Evolutionary conservation across 1,284 basidiomycete genomes (phyloP), one percentile per base, ranked within the genome.

Genomic region (Heterobasidion irregulare): DNA sequence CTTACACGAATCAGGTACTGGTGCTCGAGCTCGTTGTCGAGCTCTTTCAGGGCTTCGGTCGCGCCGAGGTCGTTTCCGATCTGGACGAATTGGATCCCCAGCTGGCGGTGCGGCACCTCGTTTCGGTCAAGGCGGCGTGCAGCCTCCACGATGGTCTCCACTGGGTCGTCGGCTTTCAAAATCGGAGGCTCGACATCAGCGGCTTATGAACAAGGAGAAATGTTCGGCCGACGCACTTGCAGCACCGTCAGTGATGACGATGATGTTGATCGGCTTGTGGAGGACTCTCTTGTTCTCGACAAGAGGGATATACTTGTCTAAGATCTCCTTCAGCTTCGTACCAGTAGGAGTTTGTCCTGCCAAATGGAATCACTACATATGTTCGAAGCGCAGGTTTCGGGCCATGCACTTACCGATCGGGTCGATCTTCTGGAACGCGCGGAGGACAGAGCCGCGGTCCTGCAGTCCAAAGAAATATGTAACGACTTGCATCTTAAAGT

Each of bases 211-310:
- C 35, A 58, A 41, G 46, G 55, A 52, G 56, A 52, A 10, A 55
- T 18, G 45, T 12, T 41, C 7, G n/a, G 6, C n/a, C n/a, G 38
- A 41, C 38, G 49, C 32, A 63, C 78, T 58, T 59, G 82, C 81
- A 77, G 2, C 80, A 74, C 84, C 84, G 59, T 86, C 84, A 0
- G 84, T 86, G 51, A 86, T 72, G 32, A 86, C 66, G 32, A 86
- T 76, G 56, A 76, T 78, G 61, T 84, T 84, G 36, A 83, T 65
- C 0, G 81, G 82, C 62, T 82, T 85, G 6, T 41, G 38, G 38
- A 2, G 4, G 38, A 8, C 10, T n/a, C n/a, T 3, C 38, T 41
- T 41, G 38, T 41, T 41, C 38, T 41, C 38, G 38, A 41, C 12
- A 10, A 41, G n/a, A 41, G n/a, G 12, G 38, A 41, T 41, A 7